A percentile compares a stretch with the other conserved stretches of the same genome.
These are phyloP conservation scores for Vaccinium macrocarpon DNA, from an alignment of 148 eudicot genomes.

Conservation along the genomic window DNA sequence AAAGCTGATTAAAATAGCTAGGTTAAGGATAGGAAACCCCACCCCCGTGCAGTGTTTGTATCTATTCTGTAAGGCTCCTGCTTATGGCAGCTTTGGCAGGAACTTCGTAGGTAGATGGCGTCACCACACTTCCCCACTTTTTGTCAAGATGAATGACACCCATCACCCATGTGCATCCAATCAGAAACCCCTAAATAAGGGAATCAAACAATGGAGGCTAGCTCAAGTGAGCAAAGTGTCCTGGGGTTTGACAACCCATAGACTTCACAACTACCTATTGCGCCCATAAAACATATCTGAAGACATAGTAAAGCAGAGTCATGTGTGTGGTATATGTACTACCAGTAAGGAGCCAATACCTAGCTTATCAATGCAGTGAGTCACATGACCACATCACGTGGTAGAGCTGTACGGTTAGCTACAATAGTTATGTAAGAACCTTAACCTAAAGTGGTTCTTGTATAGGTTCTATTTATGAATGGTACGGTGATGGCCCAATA, in stretches of 20 bases:
- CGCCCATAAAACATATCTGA: not conserved
- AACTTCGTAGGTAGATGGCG: not conserved
- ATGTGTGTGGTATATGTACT: not conserved
- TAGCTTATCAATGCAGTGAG: not conserved
- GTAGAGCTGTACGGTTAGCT: not conserved
- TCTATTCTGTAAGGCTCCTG: not conserved
- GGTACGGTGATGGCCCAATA: not conserved
- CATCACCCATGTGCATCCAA: not conserved
- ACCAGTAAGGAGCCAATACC: too few species aligned
- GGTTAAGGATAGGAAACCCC: not conserved
- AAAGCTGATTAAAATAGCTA: not conserved
- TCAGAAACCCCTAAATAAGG: not conserved
- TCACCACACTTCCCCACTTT: not conserved
- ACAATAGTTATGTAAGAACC: not conserved
- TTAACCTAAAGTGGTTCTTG: not conserved
- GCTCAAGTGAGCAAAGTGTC: not conserved
- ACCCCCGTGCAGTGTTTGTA: not conserved
- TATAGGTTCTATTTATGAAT: not conserved
- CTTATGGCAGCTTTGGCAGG: conserved; percentile 2
- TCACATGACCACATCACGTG: not conserved
- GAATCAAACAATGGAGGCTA: not conserved
- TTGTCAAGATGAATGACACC: not conserved
- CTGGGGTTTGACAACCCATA: not conserved
- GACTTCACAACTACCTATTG: too few species aligned
- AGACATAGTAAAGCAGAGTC: not conserved